These are phyloP conservation scores for Fusarium siculi DNA, from an alignment of 2,329 filamentous ascomycete species.

Conservation along the genomic window DNA sequence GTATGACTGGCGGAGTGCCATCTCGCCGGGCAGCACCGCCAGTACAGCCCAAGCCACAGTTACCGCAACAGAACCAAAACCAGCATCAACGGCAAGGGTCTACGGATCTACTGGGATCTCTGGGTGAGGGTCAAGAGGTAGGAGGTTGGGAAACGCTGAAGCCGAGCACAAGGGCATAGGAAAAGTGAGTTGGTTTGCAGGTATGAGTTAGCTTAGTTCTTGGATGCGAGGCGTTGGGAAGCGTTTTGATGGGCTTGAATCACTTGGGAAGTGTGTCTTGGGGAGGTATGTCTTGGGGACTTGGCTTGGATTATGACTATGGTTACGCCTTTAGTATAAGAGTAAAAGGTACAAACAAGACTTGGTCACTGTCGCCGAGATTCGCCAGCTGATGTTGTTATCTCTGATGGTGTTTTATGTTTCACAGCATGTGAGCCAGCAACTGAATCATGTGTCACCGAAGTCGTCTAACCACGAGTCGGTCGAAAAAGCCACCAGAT, in stretches of 20 bases:
- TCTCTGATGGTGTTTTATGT: constrained; percentile 2
- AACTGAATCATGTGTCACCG: constrained; percentile 21
- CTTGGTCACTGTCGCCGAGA: background rate
- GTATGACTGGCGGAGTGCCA: constrained; percentile 34
- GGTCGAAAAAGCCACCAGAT: background rate
- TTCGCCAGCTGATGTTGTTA: background rate
- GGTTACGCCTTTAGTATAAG: background rate
- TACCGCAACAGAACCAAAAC: constrained; percentile 40
- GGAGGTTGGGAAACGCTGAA: constrained; percentile 67
- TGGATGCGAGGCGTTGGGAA: constrained; percentile 27
- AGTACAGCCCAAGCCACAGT: constrained; percentile 29
- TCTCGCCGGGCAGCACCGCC: constrained; percentile 36
- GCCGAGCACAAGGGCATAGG: constrained; percentile 51
- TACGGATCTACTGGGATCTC: constrained; percentile 58
- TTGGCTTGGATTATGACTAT: constrained; percentile 1
- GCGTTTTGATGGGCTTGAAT: constrained; percentile 7
- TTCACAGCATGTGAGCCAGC: constrained; percentile 23
- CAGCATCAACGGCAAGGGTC: constrained; percentile 46
- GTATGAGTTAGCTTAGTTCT: background rate
- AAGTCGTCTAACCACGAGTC: background rate
- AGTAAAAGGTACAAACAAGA: constrained; percentile 1
- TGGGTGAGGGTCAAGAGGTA: constrained; percentile 61
- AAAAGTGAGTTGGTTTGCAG: background rate
- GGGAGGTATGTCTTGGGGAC: background rate
- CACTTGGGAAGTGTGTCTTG: background rate